Percentiles rank a stretch among this genome's conserved stretches.
Conservation (phyloP, 2,329 filamentous ascomycete species). For the Pyricularia pennisetigena region DNA sequence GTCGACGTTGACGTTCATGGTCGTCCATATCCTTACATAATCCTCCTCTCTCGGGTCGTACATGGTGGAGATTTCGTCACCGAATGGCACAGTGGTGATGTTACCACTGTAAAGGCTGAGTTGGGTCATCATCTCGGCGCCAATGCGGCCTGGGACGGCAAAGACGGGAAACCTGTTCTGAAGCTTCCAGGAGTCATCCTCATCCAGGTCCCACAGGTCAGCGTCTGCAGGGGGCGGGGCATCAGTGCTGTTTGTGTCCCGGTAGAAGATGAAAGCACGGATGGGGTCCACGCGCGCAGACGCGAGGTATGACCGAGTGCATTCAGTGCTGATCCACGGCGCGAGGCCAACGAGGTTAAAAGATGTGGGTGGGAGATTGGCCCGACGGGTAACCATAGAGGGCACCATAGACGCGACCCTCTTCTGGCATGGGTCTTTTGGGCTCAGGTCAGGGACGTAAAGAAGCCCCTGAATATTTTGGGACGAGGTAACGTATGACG, state of each 20-base stretch:
- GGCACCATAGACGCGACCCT: conserved; percentile 59
- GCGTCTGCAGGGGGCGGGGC: conserved; percentile 59
- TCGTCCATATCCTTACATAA: conserved; percentile 51
- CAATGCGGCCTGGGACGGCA: conserved; percentile 61
- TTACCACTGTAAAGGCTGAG: conserved; percentile 71
- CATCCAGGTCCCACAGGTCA: conserved; percentile 59
- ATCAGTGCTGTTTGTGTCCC: conserved; percentile 41
- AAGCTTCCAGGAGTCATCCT: conserved; percentile 61
- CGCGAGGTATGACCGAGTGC: conserved; percentile 62
- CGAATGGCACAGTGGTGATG: conserved; percentile 50
- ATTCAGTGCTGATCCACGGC: conserved; percentile 71
- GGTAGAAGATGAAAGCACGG: conserved; percentile 55
- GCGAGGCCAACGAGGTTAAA: conserved; percentile 74
- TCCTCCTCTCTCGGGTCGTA: conserved; percentile 46
- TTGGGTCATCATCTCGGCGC: conserved; percentile 58
- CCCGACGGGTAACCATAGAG: conserved; percentile 60
- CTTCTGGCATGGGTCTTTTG: conserved; percentile 50
- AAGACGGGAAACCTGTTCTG: conserved; percentile 73
- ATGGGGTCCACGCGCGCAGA: conserved; percentile 48
- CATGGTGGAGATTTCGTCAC: conserved; percentile 41
- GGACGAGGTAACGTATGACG: conserved; percentile 45
- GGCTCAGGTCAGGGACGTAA: conserved; percentile 66
- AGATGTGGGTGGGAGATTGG: conserved; percentile 57
- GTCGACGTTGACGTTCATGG: conserved; percentile 36
- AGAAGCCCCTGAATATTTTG: conserved; percentile 66